Conservation (phyloP, 2,329 filamentous ascomycete genomes). For the Ambrosiella cleistominuta region DNA sequence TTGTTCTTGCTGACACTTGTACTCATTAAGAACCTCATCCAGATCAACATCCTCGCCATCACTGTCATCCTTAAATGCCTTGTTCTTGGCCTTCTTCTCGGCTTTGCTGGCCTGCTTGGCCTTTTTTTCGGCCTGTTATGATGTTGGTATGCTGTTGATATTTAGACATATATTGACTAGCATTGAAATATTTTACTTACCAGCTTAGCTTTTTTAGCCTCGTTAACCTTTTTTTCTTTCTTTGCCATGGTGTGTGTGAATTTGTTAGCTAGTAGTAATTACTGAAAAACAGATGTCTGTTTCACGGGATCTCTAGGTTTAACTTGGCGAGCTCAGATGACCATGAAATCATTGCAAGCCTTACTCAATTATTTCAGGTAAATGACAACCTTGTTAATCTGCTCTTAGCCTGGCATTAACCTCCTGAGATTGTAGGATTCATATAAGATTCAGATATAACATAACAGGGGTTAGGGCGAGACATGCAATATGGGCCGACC, state of each 20-base stretch:
- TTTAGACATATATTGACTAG: background rate
- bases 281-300: no score
- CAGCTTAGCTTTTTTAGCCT: slow-evolving; percentile 34
- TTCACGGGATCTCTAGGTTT: background rate
- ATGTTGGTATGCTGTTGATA: background rate
- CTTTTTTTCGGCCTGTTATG: slow-evolving; percentile 39
- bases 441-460: no score
- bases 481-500: no score
- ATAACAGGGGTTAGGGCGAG: no score
- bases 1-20: slow-evolving; percentile 79
- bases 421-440: no score
- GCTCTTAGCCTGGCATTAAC: background rate
- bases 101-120: slow-evolving; percentile 76
- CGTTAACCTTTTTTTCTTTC: slow-evolving; percentile 30
- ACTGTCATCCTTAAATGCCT: slow-evolving; percentile 60
- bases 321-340: background rate
- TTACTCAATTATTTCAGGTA: background rate
- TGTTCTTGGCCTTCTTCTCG: slow-evolving; percentile 65
- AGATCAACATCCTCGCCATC: slow-evolving; percentile 87
- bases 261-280: background rate
- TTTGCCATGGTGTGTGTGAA: slow-evolving; percentile 26
- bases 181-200: slow-evolving; percentile 17
- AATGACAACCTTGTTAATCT: background rate
- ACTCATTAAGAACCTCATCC: slow-evolving; percentile 82
- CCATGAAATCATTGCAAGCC: background rate